These are phyloP conservation scores for Wickerhamiella bombiphila DNA, from an alignment of 805 yeast species.

Conservation along the genomic window DNA sequence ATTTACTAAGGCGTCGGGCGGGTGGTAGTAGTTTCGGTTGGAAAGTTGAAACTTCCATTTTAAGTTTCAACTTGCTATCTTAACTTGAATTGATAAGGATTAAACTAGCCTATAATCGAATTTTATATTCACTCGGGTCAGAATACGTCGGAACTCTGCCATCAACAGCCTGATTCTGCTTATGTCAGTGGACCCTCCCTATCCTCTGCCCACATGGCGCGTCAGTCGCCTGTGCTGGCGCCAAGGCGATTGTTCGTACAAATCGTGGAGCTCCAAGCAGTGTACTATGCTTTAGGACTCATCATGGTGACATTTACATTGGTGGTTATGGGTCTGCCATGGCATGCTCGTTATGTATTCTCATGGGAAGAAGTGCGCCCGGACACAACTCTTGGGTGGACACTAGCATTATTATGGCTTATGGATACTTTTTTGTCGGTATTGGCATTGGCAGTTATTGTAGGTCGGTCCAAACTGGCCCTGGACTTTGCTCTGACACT, in stretches of 20 bases:
- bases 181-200: too few species aligned
- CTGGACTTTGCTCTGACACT: constrained; percentile 95
- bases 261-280: constrained; percentile 59
- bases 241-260: constrained; percentile 52
- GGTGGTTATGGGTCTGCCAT: constrained; percentile 53
- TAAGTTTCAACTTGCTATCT: background rate
- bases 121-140: too few species aligned
- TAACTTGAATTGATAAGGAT: background rate
- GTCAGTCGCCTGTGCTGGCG: constrained; percentile 32
- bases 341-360: constrained; percentile 56
- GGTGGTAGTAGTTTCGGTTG: background rate
- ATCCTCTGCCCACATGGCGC: too few species aligned
- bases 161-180: too few species aligned
- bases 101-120: background rate
- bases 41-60: background rate
- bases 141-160: too few species aligned
- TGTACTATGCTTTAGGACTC: constrained; percentile 63
- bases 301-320: constrained; percentile 52
- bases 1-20: background rate
- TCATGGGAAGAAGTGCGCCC: constrained; percentile 64
- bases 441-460: constrained; percentile 67
- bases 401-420: constrained; percentile 63
- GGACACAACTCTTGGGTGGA: constrained; percentile 69
- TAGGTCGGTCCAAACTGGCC: constrained; percentile 84
- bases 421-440: constrained; percentile 73